phyloP scores from a whole-genome alignment of 2,329 filamentous ascomycete genomes.

The Emericellopsis cladophorae region DNA sequence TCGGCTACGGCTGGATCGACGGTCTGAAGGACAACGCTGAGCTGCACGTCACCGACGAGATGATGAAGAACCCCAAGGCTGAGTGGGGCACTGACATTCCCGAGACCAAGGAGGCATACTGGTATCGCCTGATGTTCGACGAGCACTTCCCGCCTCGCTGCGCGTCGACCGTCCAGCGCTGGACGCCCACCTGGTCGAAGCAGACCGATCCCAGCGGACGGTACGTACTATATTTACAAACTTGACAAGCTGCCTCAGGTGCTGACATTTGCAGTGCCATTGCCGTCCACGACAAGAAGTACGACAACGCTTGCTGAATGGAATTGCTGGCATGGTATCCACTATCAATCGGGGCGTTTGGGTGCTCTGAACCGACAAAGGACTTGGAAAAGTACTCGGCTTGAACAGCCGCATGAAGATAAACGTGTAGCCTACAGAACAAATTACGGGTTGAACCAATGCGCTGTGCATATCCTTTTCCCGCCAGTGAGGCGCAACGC shows the following conservation, averaged over 20 bases:
- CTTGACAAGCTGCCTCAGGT: conserved; percentile 4
- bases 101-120: conserved; percentile 96
- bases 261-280: conserved; percentile 48
- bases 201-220: conserved; percentile 91
- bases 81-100: conserved; percentile 92
- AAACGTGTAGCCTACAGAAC: no score
- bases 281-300: conserved; percentile 62
- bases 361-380: no score
- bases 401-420: no score
- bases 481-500: no score
- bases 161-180: conserved; percentile 86
- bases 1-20: conserved; percentile 98
- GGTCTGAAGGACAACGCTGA: conserved; percentile 91
- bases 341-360: no score
- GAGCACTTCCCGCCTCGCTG: conserved; percentile 93
- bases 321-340: neutral
- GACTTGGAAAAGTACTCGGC: no score
- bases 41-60: conserved; percentile 82
- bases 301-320: conserved; percentile 35
- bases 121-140: conserved; percentile 98
- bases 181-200: conserved; percentile 95
- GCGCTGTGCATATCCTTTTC: no score
- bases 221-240: conserved; percentile 30
- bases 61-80: conserved; percentile 95
- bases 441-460: no score